Evolutionary conservation across 768 basidiomycete genomes (phyloP), one percentile per base, ranked within the genome.

Genomic region (Sporobolomyces pararoseus): DNA sequence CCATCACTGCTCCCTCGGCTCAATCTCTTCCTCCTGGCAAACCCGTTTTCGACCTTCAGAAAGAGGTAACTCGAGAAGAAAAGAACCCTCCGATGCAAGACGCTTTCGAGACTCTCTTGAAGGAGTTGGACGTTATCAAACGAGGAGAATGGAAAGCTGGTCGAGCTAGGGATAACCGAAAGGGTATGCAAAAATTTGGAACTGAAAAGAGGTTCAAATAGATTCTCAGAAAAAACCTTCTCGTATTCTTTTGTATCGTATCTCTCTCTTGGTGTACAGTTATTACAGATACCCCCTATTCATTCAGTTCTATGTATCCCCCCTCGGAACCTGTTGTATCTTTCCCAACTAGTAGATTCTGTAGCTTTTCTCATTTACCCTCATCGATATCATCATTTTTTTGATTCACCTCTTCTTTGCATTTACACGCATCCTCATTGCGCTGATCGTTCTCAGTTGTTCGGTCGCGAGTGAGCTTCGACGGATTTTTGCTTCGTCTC

Each of bases 111-210:
- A 66, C 62, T 54, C 35, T 73, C 6, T 32, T 73, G 5, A 63
- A 63, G 31, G 72, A 73, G 51, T 46, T 73, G 10, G 68, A 63
- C 42, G 34, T 17, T 31, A 69, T 73, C 50, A 58, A 59, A 27
- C 55, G 46, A 13, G 68, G 72, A 4, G 62, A 69, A 44, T 73
- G 68, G 68, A 37, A 47, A 2, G 65, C 65, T 0, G 67, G 67
- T 4, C 57, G 50, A 7, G 68, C 68, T 72, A 84, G 77, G 14
- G 81, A 78, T 65, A 87, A 68, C 57, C 86, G 82, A 35, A 82
- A 76, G 16, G 87, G 86, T 59, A 89, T 83, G 68, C 86, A 83
- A 35, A 17, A 46, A 57, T 70, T 70, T n/a, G 68, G 68, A 6
- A 31, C 29, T 4, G 29, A 7, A 29, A 52, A 52, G 25, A 54